Percentiles rank a stretch among this genome's conserved stretches.
Evolutionary conservation across 495 filamentous ascomycete genomes (phyloP).

Genomic region (Aspergillus ostianus): DNA sequence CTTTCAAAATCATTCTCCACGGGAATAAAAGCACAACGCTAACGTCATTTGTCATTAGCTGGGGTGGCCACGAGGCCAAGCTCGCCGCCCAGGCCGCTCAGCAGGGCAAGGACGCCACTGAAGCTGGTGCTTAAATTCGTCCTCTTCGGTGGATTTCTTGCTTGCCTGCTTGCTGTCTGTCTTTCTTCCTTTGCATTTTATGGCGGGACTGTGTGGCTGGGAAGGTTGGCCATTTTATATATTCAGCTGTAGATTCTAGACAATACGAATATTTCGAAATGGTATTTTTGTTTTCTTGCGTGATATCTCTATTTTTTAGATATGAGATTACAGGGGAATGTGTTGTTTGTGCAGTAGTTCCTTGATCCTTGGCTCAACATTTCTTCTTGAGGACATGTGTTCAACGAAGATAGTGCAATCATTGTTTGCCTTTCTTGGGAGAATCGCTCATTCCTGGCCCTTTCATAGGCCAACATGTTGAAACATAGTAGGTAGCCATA

Average conservation of each 20-base stretch:
- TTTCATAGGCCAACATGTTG: no score
- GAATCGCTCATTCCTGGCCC: no score
- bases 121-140: slow-evolving; percentile 30
- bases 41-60: slow-evolving; percentile 26
- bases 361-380: no score
- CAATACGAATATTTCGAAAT: slow-evolving; percentile 1
- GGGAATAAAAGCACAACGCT: neutral
- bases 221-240: neutral
- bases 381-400: no score
- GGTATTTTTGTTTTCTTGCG: neutral
- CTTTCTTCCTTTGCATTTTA: slow-evolving; percentile 10
- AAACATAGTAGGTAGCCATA: no score
- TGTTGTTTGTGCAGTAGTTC: no score
- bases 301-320: neutral
- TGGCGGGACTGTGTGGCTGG: slow-evolving; percentile 2
- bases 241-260: neutral
- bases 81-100: slow-evolving; percentile 34
- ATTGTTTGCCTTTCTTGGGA: no score
- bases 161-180: slow-evolving; percentile 5
- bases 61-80: slow-evolving; percentile 46
- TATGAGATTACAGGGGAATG: no score
- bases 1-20: neutral
- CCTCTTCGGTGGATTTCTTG: neutral
- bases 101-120: slow-evolving; percentile 31
- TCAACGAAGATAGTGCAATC: no score